These are phyloP conservation scores for Candida lessepsii DNA, from an alignment of 805 yeast species.

Conservation along the genomic window DNA sequence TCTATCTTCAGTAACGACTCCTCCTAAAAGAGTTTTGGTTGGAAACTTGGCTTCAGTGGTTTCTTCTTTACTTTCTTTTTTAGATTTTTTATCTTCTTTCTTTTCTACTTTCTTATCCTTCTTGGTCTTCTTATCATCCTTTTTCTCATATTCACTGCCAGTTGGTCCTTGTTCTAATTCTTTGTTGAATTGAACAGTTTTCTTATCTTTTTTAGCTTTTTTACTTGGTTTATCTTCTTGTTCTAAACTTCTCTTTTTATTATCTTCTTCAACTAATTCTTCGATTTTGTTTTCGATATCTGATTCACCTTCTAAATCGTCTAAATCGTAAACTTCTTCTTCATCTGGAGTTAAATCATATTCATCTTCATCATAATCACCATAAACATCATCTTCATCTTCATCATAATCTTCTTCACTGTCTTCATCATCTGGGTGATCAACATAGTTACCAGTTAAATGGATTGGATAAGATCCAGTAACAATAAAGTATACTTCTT, in stretches of 20 bases:
- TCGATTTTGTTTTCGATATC: constrained; percentile 72
- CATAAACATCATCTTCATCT: constrained; percentile 43
- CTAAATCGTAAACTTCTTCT: constrained; percentile 68
- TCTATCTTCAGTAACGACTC: constrained; percentile 91
- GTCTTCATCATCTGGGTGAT: constrained; percentile 86
- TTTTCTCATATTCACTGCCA: constrained; percentile 37
- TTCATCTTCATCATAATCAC: constrained; percentile 50
- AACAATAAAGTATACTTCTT: constrained; percentile 90
- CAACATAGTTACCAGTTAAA: constrained; percentile 91
- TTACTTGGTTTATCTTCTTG: constrained; percentile 28
- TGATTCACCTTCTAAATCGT: constrained; percentile 65
- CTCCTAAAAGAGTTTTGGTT: constrained; percentile 84
- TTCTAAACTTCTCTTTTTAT: constrained; percentile 36
- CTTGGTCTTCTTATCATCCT: constrained; percentile 23
- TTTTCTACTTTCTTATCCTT: constrained; percentile 19
- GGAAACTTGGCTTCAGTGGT: constrained; percentile 46
- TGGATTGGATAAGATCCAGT: constrained; percentile 95
- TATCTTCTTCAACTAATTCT: constrained; percentile 60
- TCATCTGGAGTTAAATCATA: constrained; percentile 75
- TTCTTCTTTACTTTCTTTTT: constrained; percentile 24
- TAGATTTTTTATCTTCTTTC: constrained; percentile 25
- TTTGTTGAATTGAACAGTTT: constrained; percentile 80
- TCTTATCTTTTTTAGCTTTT: constrained; percentile 51
- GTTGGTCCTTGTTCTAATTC: constrained; percentile 95
- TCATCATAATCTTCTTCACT: constrained; percentile 53